phyloP scores from a whole-genome alignment of 148 eudicot species.

The Polygonum aviculare region DNA sequence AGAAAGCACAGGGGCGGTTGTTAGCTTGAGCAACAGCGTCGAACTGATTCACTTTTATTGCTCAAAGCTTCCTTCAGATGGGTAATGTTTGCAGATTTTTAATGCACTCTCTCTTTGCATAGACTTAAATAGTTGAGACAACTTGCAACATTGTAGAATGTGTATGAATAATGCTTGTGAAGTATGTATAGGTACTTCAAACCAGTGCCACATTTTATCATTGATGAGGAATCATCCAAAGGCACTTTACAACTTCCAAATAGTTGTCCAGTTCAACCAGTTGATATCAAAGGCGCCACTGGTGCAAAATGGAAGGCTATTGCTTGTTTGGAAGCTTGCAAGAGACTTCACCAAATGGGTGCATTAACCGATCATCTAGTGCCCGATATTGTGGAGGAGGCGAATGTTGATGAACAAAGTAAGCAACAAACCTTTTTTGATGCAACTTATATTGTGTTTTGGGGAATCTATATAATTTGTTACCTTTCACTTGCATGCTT shows the following conservation, averaged over 20 bases:
- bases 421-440: neutral
- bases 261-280: constrained; percentile 51
- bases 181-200: constrained; percentile 54
- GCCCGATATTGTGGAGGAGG: constrained; percentile 63
- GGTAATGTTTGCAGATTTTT: constrained; percentile 30
- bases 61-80: constrained; percentile 81
- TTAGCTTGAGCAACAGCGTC: constrained; percentile 64
- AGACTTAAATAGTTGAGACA: no score
- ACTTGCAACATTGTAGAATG: neutral
- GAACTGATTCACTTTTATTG: constrained; percentile 62
- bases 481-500: neutral
- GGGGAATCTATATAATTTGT: neutral
- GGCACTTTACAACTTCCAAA: constrained; percentile 62
- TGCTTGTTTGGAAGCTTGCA: constrained; percentile 84
- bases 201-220: constrained; percentile 45
- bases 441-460: neutral
- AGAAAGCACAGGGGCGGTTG: constrained; percentile 67
- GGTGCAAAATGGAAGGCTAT: constrained; percentile 45
- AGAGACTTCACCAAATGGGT: constrained; percentile 55
- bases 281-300: constrained; percentile 32
- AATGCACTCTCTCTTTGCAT: no score
- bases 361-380: constrained; percentile 78
- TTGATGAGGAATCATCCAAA: constrained; percentile 29
- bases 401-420: constrained; percentile 41
- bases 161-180: constrained; percentile 8